Evolutionary conservation across 306 rosid genomes (phyloP).

Genomic region (Quercus dentata): DNA sequence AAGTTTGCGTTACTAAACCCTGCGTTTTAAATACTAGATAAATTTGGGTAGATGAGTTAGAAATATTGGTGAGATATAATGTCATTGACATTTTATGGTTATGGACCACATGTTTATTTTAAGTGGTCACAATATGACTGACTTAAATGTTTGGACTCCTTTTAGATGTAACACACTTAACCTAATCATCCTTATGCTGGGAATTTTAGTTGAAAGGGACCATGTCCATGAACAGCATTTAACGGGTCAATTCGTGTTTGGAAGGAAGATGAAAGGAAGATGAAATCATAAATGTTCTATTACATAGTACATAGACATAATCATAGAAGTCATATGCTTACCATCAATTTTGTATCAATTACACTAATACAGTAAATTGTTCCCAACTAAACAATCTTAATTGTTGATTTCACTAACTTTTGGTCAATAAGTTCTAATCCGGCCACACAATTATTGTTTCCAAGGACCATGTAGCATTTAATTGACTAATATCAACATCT

Average conservation of each 20-base stretch:
- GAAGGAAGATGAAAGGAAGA: background rate
- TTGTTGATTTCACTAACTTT: too few relatives aligned
- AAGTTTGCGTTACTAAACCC: too few relatives aligned
- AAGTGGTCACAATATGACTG: background rate
- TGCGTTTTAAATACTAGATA: background rate
- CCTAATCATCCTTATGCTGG: background rate
- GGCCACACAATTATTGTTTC: too few relatives aligned
- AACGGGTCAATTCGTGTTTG: background rate
- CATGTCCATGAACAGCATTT: slow-evolving; percentile 23
- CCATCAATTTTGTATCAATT: background rate
- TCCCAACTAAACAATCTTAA: too few relatives aligned
- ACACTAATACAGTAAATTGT: too few relatives aligned
- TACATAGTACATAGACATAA: background rate
- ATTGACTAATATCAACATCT: too few relatives aligned
- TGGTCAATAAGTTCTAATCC: too few relatives aligned
- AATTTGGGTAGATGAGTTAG: background rate
- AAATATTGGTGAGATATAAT: slow-evolving; percentile 8
- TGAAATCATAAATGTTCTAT: background rate
- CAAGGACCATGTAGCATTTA: too few relatives aligned
- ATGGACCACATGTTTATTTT: slow-evolving; percentile 3
- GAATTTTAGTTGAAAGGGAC: slow-evolving; percentile 1
- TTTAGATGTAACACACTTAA: slow-evolving; percentile 8
- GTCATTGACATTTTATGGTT: background rate
- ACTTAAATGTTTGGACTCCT: background rate
- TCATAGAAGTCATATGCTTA: background rate